A percentile compares a stretch with the other conserved stretches of the same genome.
These are phyloP conservation scores for Alternaria sp. DNA, from an alignment of 2,329 filamentous ascomycete species.

Conservation along the genomic window DNA sequence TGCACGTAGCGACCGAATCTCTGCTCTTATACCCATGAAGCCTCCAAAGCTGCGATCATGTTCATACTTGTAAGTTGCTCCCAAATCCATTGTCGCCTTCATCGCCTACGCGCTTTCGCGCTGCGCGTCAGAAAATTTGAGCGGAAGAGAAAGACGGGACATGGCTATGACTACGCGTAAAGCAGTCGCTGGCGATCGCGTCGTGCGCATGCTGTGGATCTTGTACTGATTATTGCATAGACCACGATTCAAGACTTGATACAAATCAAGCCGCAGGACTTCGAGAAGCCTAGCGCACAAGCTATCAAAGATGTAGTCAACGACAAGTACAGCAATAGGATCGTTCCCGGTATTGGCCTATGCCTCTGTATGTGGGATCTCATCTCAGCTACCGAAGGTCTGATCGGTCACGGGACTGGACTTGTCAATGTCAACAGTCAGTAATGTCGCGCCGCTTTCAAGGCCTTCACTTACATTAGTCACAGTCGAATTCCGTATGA, in stretches of 20 bases:
- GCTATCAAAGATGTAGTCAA: constrained; percentile 98
- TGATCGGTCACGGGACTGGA: constrained; percentile 91
- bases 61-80: constrained; percentile 48
- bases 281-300: constrained; percentile 79
- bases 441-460: too few relatives aligned
- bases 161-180: not conserved
- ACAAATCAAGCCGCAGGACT: constrained; percentile 88
- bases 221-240: constrained; percentile 55
- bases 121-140: constrained; percentile 11
- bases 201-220: not conserved
- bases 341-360: constrained; percentile 94
- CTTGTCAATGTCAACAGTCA: constrained; percentile 95
- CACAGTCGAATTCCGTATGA: constrained; percentile 88
- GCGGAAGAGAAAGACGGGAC: not conserved
- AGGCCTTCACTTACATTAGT: too few relatives aligned
- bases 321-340: constrained; percentile 93
- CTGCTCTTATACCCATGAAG: constrained; percentile 35
- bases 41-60: constrained; percentile 32
- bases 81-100: too few relatives aligned
- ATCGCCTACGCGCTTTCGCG: not conserved
- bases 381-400: constrained; percentile 84
- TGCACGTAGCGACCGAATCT: constrained; percentile 19
- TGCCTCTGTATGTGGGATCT: constrained; percentile 95
- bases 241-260: constrained; percentile 94
- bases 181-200: not conserved